These are phyloP conservation scores for Penicillium verhagenii DNA, from an alignment of 495 filamentous ascomycete genomes.

Conservation along the genomic window DNA sequence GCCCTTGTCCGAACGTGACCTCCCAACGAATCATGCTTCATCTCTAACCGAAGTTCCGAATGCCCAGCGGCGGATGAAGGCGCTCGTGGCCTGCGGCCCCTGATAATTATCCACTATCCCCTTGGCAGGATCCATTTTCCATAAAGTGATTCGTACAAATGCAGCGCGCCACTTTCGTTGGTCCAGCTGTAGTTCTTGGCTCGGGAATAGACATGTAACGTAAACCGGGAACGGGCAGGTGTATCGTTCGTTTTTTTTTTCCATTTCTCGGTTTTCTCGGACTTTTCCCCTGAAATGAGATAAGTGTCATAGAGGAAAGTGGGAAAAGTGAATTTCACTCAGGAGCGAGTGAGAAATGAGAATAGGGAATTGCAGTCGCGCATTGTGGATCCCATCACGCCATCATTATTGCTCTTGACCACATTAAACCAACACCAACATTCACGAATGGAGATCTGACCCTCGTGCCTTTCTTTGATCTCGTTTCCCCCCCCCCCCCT, in stretches of 20 bases:
- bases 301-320: too few relatives aligned
- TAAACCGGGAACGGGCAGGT: background rate
- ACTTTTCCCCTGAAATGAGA: background rate
- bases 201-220: background rate
- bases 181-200: background rate
- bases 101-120: background rate
- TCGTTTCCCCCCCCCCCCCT: background rate
- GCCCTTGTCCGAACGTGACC: background rate
- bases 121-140: background rate
- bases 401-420: slow-evolving; percentile 16
- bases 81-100: background rate
- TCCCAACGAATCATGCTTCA: background rate
- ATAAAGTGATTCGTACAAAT: background rate
- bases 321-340: too few relatives aligned
- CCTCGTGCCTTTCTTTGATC: background rate
- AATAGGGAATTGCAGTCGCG: too few relatives aligned
- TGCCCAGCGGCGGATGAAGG: background rate
- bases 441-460: background rate
- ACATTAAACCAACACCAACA: too few relatives aligned
- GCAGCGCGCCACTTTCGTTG: background rate
- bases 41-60: background rate
- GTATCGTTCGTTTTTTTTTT: background rate
- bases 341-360: too few relatives aligned
- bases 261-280: background rate
- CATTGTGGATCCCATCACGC: slow-evolving; percentile 19